A percentile compares a stretch with the other conserved stretches of the same genome.
Conservation (phyloP, 129 eudicot genomes). For the Scalesia atractyloides region DNA sequence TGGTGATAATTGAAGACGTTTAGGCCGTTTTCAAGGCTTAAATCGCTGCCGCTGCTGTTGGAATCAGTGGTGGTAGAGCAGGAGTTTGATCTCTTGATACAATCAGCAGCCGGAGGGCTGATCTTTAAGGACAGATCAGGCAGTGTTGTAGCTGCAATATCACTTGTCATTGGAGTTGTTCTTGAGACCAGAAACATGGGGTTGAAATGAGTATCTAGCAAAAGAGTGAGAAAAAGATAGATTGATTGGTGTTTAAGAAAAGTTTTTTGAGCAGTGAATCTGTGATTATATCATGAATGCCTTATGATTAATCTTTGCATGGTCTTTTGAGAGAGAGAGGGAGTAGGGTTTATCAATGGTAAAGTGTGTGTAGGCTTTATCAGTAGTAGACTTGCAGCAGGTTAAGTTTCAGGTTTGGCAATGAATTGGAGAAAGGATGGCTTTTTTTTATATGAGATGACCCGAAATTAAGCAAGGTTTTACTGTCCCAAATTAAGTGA, state of each 20-base stretch:
- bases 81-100: not conserved
- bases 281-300: conserved; percentile 66
- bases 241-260: conserved; percentile 7
- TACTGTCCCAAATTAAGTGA: too few species aligned
- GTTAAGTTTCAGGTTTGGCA: conserved; percentile 40
- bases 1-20: conserved; percentile 14
- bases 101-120: conserved; percentile 46
- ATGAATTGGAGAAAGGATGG: conserved; percentile 26
- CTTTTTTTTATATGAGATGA: conserved; percentile 10
- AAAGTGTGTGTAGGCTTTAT: conserved; percentile 16
- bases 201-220: conserved; percentile 3
- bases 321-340: conserved; percentile 17
- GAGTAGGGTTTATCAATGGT: conserved; percentile 29
- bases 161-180: conserved; percentile 26
- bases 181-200: conserved; percentile 17
- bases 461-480: conserved; percentile 2
- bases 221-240: conserved; percentile 1
- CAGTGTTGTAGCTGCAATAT: conserved; percentile 30
- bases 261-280: not conserved
- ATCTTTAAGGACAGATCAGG: conserved; percentile 84
- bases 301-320: conserved; percentile 63
- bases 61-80: conserved; percentile 56
- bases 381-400: conserved; percentile 20
- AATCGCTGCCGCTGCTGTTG: conserved; percentile 68
- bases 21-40: conserved; percentile 52